These are phyloP conservation scores for Pseudozyma hubeiensis DNA, from an alignment of 1,284 basidiomycete species.

Conservation along the genomic window DNA sequence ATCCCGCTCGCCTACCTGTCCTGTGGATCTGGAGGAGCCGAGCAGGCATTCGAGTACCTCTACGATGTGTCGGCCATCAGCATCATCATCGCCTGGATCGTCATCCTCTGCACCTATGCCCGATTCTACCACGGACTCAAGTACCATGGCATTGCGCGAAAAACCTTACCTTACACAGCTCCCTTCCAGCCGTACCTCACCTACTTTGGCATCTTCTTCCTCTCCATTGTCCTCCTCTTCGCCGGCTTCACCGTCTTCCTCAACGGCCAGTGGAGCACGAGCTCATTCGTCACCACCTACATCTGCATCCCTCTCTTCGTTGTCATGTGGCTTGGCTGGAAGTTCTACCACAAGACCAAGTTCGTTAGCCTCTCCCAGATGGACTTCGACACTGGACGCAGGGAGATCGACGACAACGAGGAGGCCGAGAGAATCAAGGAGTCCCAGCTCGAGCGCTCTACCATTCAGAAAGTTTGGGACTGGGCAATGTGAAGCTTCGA, in stretches of 20 bases:
- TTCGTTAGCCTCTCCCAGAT: constrained; percentile 51
- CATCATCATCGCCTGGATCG: constrained; percentile 84
- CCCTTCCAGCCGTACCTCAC: constrained; percentile 69
- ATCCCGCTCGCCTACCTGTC: constrained; percentile 76
- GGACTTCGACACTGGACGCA: constrained; percentile 74
- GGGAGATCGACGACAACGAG: constrained; percentile 50
- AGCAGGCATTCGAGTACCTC: constrained; percentile 74
- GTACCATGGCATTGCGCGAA: constrained; percentile 75
- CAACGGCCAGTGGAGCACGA: constrained; percentile 54
- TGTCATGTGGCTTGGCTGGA: constrained; percentile 77
- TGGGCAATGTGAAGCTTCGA: constrained; percentile 31
- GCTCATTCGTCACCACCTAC: constrained; percentile 86
- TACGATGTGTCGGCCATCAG: constrained; percentile 76
- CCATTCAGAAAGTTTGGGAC: constrained; percentile 36
- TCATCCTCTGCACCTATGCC: constrained; percentile 79
- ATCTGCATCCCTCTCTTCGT: constrained; percentile 80
- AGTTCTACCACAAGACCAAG: constrained; percentile 72
- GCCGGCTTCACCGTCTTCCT: constrained; percentile 70
- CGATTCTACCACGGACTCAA: constrained; percentile 78
- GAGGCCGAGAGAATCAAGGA: constrained; percentile 36
- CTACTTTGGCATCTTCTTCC: constrained; percentile 51
- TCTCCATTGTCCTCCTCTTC: constrained; percentile 53
- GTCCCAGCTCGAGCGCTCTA: constrained; percentile 13
- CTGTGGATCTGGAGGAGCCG: constrained; percentile 70
- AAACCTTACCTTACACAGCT: constrained; percentile 71